phyloP scores from a whole-genome alignment of 192 early-diverging fungal species.

The Mortierella alpina region DNA sequence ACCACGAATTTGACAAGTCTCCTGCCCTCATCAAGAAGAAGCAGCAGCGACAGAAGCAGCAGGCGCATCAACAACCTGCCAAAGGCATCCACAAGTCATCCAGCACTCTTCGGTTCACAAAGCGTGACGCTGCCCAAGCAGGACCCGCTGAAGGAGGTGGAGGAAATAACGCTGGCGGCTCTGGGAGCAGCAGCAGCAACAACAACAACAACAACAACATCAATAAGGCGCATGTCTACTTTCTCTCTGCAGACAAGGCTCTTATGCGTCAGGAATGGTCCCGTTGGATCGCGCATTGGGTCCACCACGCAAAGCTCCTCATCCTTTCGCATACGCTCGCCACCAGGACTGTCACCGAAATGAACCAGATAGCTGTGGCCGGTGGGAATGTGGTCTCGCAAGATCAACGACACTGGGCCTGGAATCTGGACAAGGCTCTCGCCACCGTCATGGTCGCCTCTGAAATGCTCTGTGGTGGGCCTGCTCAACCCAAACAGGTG shows the following conservation, averaged over 20 bases:
- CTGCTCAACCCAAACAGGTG: background rate
- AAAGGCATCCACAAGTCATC: no score
- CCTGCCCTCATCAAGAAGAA: background rate
- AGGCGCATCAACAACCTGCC: background rate
- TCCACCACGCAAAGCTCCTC: slow-evolving; percentile 29
- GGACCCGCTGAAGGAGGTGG: background rate
- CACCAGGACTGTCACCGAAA: slow-evolving; percentile 8
- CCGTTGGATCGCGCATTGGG: slow-evolving; percentile 43
- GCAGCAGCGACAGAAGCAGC: background rate
- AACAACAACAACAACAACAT: background rate
- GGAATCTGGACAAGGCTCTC: slow-evolving; percentile 41
- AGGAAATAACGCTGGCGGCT: background rate
- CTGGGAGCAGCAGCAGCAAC: background rate
- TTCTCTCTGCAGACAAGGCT: slow-evolving; percentile 30
- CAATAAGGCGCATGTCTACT: background rate
- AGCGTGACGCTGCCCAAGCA: background rate
- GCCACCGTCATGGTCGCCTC: slow-evolving; percentile 39
- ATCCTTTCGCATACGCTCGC: slow-evolving; percentile 34
- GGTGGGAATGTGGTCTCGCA: slow-evolving; percentile 19
- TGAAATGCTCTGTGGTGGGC: slow-evolving; percentile 35
- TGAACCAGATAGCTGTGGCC: slow-evolving; percentile 28
- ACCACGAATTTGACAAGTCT: background rate
- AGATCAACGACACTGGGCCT: slow-evolving; percentile 41
- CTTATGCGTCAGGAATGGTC: slow-evolving; percentile 43
- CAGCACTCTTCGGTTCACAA: no score